A percentile compares a stretch with the other conserved stretches of the same genome.
Conservation (phyloP, 164 flowering plant genomes). For the Berberis vulgaris region DNA sequence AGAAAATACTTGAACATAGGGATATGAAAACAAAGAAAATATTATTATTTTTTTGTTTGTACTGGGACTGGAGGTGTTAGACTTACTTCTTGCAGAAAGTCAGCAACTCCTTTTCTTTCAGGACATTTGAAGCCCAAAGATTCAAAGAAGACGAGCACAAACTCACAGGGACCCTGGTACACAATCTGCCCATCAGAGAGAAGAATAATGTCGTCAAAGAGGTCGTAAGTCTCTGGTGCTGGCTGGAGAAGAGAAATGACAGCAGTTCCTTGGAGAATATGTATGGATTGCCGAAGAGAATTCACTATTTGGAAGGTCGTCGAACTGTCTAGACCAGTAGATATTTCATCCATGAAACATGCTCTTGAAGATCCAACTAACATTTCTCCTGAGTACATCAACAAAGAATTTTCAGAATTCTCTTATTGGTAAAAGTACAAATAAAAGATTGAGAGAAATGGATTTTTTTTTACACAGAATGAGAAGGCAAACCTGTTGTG, state of each 20-base stretch:
- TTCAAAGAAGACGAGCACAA: slow-evolving; percentile 21
- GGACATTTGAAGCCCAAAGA: slow-evolving; percentile 37
- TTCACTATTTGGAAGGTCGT: slow-evolving; percentile 57
- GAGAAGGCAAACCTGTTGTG: slow-evolving; percentile 15
- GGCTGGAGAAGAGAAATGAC: slow-evolving; percentile 33
- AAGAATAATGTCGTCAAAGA: slow-evolving; percentile 26
- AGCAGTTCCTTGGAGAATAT: slow-evolving; percentile 21
- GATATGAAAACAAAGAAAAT: too few species aligned
- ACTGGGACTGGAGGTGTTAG: too few species aligned
- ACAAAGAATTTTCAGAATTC: too few species aligned
- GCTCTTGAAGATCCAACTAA: slow-evolving; percentile 40
- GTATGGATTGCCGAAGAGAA: slow-evolving; percentile 32
- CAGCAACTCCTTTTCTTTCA: slow-evolving; percentile 29
- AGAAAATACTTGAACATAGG: too few species aligned
- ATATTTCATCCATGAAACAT: slow-evolving; percentile 25
- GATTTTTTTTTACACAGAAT: not conserved
- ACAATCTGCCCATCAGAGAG: slow-evolving; percentile 32
- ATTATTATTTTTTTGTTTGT: too few species aligned
- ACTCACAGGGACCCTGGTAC: slow-evolving; percentile 23
- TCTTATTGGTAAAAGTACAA: not conserved
- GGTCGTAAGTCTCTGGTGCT: slow-evolving; percentile 1
- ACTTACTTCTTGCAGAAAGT: slow-evolving; percentile 32
- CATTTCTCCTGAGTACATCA: slow-evolving; percentile 34
- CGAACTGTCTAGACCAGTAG: slow-evolving; percentile 49
- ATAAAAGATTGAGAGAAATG: not conserved